Conservation (phyloP, 2,329 filamentous ascomycete species). For the Leptographium procerum region DNA sequence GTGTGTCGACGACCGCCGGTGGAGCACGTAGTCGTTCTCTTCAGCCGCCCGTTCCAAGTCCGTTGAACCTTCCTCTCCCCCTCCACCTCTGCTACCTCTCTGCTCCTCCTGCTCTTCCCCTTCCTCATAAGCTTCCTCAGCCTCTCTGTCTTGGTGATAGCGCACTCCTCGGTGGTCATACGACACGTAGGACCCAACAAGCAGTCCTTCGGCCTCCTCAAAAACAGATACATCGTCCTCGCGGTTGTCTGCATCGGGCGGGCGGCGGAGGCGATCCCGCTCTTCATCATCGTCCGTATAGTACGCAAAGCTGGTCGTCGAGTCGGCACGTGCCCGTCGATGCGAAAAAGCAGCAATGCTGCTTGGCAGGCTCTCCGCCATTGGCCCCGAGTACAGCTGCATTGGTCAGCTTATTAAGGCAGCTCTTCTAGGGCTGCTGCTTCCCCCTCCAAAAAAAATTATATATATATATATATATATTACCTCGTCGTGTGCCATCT, state of each 20-base stretch:
- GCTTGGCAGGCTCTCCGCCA: constrained; percentile 91
- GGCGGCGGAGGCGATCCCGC: constrained; percentile 20
- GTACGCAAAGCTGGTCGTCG: constrained; percentile 79
- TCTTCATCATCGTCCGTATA: constrained; percentile 59
- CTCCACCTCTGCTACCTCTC: background rate
- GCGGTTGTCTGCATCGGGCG: background rate
- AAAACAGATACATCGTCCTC: constrained; percentile 4
- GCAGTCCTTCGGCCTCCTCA: constrained; percentile 18
- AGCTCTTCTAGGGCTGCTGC: too few species aligned
- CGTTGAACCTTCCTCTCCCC: constrained; percentile 23
- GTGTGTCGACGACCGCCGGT: constrained; percentile 50
- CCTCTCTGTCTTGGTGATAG: background rate
- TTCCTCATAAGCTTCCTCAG: background rate
- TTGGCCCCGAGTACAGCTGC: constrained; percentile 78
- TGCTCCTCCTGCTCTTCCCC: constrained; percentile 19
- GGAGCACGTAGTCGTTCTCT: constrained; percentile 36
- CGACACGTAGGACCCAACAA: constrained; percentile 6
- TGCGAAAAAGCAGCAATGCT: constrained; percentile 88
- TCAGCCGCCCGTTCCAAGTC: constrained; percentile 22
- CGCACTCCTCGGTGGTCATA: background rate
- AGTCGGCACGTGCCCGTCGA: constrained; percentile 69
- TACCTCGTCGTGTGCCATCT: constrained; percentile 96
- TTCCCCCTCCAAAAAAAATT: too few species aligned
- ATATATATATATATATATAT: too few species aligned
- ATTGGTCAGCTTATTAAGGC: background rate